These are phyloP conservation scores for Aspergillus ochraceus DNA, from an alignment of 2,329 filamentous ascomycete genomes.

Conservation along the genomic window DNA sequence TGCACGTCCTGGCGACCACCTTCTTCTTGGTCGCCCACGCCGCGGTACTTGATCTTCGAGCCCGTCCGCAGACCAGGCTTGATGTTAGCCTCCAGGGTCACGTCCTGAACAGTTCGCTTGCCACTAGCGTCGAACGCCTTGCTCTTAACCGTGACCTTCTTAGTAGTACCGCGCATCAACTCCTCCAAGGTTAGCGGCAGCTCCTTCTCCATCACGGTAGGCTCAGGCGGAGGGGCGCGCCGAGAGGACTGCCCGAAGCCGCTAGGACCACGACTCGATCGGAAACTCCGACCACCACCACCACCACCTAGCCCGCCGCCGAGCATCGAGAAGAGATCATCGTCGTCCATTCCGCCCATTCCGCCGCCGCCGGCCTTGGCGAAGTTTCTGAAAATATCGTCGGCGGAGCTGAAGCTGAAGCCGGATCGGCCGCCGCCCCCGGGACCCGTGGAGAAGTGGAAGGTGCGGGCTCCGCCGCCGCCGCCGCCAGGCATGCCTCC, in stretches of 20 bases:
- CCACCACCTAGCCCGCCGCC: conserved; percentile 40
- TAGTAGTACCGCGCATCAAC: conserved; percentile 79
- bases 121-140: conserved; percentile 86
- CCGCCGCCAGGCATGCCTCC: conserved; percentile 54
- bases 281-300: conserved; percentile 30
- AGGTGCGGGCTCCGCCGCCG: conserved; percentile 51
- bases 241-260: conserved; percentile 30
- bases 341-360: conserved; percentile 53
- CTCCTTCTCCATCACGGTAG: conserved; percentile 85
- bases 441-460: conserved; percentile 47
- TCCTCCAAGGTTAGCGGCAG: conserved; percentile 84
- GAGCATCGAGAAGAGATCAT: conserved; percentile 56
- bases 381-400: conserved; percentile 84
- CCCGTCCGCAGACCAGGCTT: conserved; percentile 95
- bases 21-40: conserved; percentile 96
- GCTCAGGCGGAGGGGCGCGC: conserved; percentile 67
- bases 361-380: conserved; percentile 59
- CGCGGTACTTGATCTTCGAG: conserved; percentile 96
- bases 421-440: conserved; percentile 59
- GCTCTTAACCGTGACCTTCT: conserved; percentile 98
- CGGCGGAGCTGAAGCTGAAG: conserved; percentile 82
- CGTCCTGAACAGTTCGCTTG: conserved; percentile 83
- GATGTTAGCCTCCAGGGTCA: conserved; percentile 90
- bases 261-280: conserved; percentile 26
- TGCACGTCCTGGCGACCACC: conserved; percentile 94